phyloP scores from a whole-genome alignment of 176 grass and related monocot genomes.

The Leersia perrieri region DNA sequence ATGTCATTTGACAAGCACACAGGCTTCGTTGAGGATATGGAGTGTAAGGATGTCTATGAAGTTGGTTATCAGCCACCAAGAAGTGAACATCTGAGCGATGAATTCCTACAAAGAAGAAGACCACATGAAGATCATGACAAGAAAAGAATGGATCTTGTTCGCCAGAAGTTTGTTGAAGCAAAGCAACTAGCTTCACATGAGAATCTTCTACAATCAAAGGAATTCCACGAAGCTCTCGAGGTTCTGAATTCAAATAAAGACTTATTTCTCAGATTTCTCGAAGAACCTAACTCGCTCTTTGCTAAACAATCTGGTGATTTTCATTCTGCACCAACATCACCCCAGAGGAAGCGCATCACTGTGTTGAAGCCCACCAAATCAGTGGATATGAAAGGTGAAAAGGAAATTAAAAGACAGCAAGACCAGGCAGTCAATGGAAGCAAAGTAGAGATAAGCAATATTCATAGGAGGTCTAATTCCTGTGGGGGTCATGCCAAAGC shows the following conservation, averaged over 20 bases:
- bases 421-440: slow-evolving; percentile 19
- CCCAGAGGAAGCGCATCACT: slow-evolving; percentile 77
- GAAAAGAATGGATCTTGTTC: slow-evolving; percentile 78
- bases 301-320: slow-evolving; percentile 30
- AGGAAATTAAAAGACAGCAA: slow-evolving; percentile 30
- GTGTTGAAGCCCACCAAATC: slow-evolving; percentile 85
- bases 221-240: slow-evolving; percentile 90
- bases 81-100: slow-evolving; percentile 24
- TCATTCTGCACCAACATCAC: slow-evolving; percentile 44
- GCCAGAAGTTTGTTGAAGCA: slow-evolving; percentile 87
- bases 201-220: slow-evolving; percentile 64
- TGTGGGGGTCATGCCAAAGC: slow-evolving; percentile 8
- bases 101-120: slow-evolving; percentile 31
- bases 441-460: slow-evolving; percentile 37
- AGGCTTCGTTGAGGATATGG: slow-evolving; percentile 44
- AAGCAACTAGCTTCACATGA: slow-evolving; percentile 72
- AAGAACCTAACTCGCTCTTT: slow-evolving; percentile 87
- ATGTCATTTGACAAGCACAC: slow-evolving; percentile 31
- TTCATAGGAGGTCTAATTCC: slow-evolving; percentile 26
- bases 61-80: slow-evolving; percentile 65
- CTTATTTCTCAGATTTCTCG: slow-evolving; percentile 89
- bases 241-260: slow-evolving; percentile 92
- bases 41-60: slow-evolving; percentile 80
- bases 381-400: slow-evolving; percentile 41
- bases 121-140: slow-evolving; percentile 35